A percentile compares a stretch with the other conserved stretches of the same genome.
Evolutionary conservation across 208 protist species (phyloP).

Genomic region (Acanthamoeba culbertsoni): DNA sequence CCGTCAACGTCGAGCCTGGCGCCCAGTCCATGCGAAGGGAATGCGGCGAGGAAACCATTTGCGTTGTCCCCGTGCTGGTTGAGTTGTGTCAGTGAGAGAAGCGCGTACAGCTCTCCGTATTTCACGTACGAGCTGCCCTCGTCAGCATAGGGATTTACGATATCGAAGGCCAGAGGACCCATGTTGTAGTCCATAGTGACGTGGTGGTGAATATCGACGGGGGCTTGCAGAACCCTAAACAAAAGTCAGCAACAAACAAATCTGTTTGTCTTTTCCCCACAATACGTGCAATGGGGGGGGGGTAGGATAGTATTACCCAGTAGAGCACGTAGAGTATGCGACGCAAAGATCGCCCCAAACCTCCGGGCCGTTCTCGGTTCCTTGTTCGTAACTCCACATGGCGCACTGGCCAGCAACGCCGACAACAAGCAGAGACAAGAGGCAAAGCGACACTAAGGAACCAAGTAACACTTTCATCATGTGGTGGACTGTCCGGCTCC

Average conservation of each 20-base stretch:
- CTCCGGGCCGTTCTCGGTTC: not conserved
- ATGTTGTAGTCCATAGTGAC: slow-evolving; percentile 44
- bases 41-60: not conserved
- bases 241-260: not conserved
- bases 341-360: slow-evolving; percentile 34
- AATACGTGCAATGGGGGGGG: too few species aligned
- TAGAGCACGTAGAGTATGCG: not conserved
- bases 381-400: slow-evolving; percentile 43
- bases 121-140: not conserved
- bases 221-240: not conserved
- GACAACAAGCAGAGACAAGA: not conserved
- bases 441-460: not conserved
- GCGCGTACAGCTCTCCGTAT: too few species aligned
- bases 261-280: too few species aligned
- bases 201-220: slow-evolving; percentile 1
- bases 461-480: not conserved
- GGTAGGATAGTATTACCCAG: not conserved
- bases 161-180: slow-evolving; percentile 35
- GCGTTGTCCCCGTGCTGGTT: not conserved
- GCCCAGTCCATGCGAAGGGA: slow-evolving; percentile 46
- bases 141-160: not conserved
- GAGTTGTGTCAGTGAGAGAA: too few species aligned
- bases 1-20: not conserved
- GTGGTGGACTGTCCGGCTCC: not conserved
- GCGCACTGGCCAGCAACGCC: not conserved